Percentiles rank a stretch among this genome's conserved stretches.
These are phyloP conservation scores for Stagonosporopsis tanaceti DNA, from an alignment of 2,329 filamentous ascomycete species.

Conservation along the genomic window DNA sequence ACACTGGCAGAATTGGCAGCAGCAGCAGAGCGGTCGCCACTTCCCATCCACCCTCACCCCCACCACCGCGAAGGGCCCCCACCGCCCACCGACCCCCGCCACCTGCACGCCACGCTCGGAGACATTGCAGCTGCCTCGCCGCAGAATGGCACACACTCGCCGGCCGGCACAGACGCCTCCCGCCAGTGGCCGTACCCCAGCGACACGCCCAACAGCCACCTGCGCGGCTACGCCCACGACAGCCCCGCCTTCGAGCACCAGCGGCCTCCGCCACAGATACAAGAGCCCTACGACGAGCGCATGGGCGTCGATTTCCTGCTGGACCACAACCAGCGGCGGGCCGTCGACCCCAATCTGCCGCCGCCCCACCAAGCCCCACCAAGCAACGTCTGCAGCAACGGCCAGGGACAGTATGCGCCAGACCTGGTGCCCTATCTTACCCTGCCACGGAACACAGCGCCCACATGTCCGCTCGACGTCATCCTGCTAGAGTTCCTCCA, in stretches of 20 bases:
- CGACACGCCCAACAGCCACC: constrained; percentile 45
- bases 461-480: constrained; percentile 79
- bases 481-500: constrained; percentile 83
- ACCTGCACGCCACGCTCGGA: constrained; percentile 32
- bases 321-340: constrained; percentile 57
- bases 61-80: constrained; percentile 13
- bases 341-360: constrained; percentile 51
- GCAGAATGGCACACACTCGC: constrained; percentile 38
- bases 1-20: constrained; percentile 54
- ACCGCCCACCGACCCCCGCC: constrained; percentile 30
- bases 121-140: constrained; percentile 32
- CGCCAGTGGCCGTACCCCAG: constrained; percentile 44
- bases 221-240: constrained; percentile 47
- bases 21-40: constrained; percentile 56
- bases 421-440: constrained; percentile 45
- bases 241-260: constrained; percentile 26
- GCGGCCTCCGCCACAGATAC: constrained; percentile 38
- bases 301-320: constrained; percentile 78
- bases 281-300: constrained; percentile 61
- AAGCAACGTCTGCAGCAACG: constrained; percentile 33
- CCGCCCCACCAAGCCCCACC: constrained; percentile 51
- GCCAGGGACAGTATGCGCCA: constrained; percentile 40
- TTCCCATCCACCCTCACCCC: constrained; percentile 41
- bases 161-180: constrained; percentile 30
- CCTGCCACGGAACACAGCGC: constrained; percentile 63